Evolutionary conservation across 257 asterid species (phyloP).

Genomic region (Solanum chilense): DNA sequence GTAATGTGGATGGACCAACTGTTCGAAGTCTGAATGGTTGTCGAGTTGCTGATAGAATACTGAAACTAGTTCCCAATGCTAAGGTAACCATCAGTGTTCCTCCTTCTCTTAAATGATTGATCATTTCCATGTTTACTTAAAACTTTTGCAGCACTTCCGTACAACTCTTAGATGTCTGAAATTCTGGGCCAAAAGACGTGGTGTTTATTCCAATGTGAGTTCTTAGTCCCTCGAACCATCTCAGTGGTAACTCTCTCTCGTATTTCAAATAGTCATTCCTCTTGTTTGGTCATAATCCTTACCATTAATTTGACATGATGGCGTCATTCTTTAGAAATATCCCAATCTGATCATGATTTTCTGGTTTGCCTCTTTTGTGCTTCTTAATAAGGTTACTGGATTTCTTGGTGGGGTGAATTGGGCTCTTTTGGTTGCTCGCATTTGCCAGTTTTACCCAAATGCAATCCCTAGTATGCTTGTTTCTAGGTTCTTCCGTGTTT

Average conservation of each 20-base stretch:
- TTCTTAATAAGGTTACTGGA: conserved; percentile 19
- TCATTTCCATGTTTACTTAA: neutral
- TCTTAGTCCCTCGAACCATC: neutral
- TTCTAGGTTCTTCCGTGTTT: conserved; percentile 34
- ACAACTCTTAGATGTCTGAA: conserved; percentile 31
- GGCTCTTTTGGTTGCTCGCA: conserved; percentile 34
- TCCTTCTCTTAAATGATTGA: neutral
- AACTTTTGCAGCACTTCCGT: conserved; percentile 22
- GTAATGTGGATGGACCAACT: conserved; percentile 77
- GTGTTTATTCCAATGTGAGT: conserved; percentile 34
- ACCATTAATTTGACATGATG: neutral
- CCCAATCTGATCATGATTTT: neutral
- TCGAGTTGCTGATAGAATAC: conserved; percentile 92
- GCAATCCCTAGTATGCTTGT: conserved; percentile 35
- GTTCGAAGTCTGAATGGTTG: conserved; percentile 94
- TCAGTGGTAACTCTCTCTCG: neutral
- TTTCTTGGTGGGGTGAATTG: conserved; percentile 34
- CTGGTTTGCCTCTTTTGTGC: neutral
- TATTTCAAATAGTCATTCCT: neutral
- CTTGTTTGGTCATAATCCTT: neutral
- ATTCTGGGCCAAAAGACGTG: conserved; percentile 32
- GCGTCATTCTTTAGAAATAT: neutral
- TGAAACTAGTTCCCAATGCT: conserved; percentile 79
- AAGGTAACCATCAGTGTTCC: conserved; percentile 33
- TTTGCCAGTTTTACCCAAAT: conserved; percentile 33